A percentile compares a stretch with the other conserved stretches of the same genome.
phyloP scores from a whole-genome alignment of 1,284 basidiomycete genomes.

The Polyporus tsugae region DNA sequence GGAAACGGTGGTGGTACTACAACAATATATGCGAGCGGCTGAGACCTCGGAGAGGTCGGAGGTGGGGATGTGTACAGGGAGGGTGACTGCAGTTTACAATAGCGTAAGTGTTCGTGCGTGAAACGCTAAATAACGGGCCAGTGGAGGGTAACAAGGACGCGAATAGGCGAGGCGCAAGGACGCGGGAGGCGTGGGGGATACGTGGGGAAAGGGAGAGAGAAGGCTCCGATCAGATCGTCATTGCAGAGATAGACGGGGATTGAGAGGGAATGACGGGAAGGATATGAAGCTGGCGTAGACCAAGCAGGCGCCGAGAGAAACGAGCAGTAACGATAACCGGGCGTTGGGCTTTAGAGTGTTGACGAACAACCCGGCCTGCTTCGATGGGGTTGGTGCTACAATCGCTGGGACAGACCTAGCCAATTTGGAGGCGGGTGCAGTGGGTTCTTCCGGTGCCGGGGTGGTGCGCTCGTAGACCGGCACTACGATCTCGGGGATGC shows the following conservation, averaged over 20 bases:
- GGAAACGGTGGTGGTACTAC: neutral
- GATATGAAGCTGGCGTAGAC: constrained; percentile 18
- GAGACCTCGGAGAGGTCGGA: neutral
- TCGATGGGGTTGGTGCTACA: neutral
- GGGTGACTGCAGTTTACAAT: neutral
- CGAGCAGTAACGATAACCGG: constrained; percentile 22
- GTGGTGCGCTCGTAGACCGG: constrained; percentile 31
- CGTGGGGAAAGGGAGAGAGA: neutral
- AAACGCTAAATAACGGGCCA: neutral
- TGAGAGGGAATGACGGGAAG: constrained; percentile 19
- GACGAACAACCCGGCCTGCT: neutral
- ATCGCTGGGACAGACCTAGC: neutral
- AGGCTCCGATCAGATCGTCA: neutral
- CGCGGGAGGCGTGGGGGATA: neutral
- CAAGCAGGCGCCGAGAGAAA: constrained; percentile 23
- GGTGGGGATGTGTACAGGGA: neutral
- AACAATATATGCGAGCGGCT: constrained; percentile 2
- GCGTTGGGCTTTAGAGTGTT: constrained; percentile 8
- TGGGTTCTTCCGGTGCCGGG: constrained; percentile 8
- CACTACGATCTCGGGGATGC: constrained; percentile 32
- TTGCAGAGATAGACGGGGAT: constrained; percentile 9
- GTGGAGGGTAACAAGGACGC: neutral
- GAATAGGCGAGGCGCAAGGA: no score
- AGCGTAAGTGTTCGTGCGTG: neutral
- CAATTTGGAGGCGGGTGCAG: constrained; percentile 2